phyloP scores from a whole-genome alignment of 2,329 filamentous ascomycete species.

The Fusarium humuli region DNA sequence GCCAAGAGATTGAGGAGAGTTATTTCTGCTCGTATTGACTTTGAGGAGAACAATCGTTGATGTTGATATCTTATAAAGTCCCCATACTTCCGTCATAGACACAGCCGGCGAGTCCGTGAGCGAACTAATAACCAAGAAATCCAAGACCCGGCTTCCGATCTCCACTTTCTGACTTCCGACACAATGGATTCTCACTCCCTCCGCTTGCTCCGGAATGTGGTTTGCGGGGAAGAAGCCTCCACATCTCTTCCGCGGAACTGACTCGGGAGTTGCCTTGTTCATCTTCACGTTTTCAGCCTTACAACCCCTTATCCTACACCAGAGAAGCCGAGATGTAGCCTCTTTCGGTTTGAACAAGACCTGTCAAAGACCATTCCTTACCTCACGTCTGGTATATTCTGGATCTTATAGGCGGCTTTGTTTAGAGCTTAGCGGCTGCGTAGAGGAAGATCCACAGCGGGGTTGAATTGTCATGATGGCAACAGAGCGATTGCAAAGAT shows the following conservation, averaged over 20 bases:
- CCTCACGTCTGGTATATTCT: neutral
- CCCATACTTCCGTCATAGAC: slow-evolving; percentile 18
- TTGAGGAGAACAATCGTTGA: neutral
- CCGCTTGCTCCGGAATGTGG: neutral
- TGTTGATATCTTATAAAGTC: neutral
- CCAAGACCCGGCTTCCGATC: slow-evolving; percentile 24
- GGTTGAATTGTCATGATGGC: neutral
- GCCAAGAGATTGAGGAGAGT: neutral
- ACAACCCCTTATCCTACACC: neutral
- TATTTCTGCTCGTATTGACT: neutral
- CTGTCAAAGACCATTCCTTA: neutral
- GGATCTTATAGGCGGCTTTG: neutral
- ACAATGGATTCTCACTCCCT: neutral
- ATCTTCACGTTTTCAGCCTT: neutral
- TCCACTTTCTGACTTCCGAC: slow-evolving; percentile 9
- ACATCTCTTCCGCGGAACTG: slow-evolving; percentile 3
- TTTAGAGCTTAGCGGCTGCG: neutral
- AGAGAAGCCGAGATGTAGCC: neutral
- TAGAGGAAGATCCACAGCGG: neutral
- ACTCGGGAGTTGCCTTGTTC: slow-evolving; percentile 6
- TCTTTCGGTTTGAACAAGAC: neutral
- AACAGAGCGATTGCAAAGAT: neutral
- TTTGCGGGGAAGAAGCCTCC: slow-evolving; percentile 25
- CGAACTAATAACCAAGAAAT: neutral
- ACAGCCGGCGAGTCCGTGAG: neutral